Evolutionary conservation across 2,329 filamentous ascomycete species (phyloP), one percentile per base, ranked within the genome.

Genomic region (Aureobasidium namibiae): DNA sequence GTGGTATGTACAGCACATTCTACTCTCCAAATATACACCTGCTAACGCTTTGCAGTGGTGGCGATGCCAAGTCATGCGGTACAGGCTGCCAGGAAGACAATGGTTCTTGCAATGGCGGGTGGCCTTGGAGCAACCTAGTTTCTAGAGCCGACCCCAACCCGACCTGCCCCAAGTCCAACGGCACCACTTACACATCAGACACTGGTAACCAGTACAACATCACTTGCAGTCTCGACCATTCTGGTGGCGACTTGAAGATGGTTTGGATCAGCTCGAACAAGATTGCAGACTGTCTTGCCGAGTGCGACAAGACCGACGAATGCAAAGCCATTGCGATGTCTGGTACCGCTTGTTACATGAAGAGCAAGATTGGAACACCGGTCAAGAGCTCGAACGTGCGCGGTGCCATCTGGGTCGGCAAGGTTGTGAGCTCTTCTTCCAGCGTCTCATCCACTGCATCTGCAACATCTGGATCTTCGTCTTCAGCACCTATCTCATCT

Each of bases 171-270:
- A 46, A 34, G 3, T 62, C 61, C 3, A 65, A 69, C 42, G 59
- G 53, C 34, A 68, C 60, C 24, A 59, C 61, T 2, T 68, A 68
- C 56, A 63, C 57, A 13, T 61, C 61, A 3, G 24, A 59, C n/a
- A 65, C 54, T 33, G 64, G 65, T n/a, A 59, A 62, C 6, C 46
- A 58, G 13, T 69, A 65, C 53, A 23, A 63, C 21, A 63, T 69
- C 49, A 64, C 66, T 36, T 69, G 68, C 60, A 61, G 56, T 31
- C 62, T 65, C 18, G 67, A 69, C 33, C 64, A 68, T 50, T 33
- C 59, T n/a, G 66, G 62, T 10, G 65, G 65, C 26, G 66, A 69
- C 53, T 56, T 68, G 50, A 42, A 44, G 9, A 60, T 39, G 41
- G 56, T 60, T 16, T 61, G 60, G 29, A 61, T 62, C 29, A n/a